Base-by-base conservation (phyloP, 2,329 filamentous ascomycete genomes). In the Dothidotthia symphoricarpi region DNA sequence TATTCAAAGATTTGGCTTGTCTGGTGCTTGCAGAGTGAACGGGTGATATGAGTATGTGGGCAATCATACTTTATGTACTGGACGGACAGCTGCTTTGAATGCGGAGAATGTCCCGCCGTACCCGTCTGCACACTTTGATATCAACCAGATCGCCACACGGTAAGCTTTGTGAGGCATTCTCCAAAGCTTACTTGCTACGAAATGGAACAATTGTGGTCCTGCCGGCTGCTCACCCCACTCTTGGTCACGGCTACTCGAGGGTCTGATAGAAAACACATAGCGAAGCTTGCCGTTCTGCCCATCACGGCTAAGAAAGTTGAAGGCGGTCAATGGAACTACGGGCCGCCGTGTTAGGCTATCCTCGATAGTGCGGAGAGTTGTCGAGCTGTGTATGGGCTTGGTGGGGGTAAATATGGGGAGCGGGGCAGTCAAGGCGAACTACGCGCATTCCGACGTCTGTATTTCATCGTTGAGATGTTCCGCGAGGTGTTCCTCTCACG, bases 21-120 rank as follows among this genome's bases (percentile, higher is more conserved):
- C 9, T 22, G 19, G 5, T 6, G 19, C 5, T 22, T 22, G 19
- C 19, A 22, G 19, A 22, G 19, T 22, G 9, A 22, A 5, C 9
- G 19, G 5, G 19, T 22, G 9, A 32, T 39, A 36, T 37, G 27
- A 37, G 28, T 31, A 31, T 24, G 39, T 37, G 55, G 57, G 49
- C 45, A 46, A 31, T 28, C 47, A 41, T 48, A 47, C 49, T 52
- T 66, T 55, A 65, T 64, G 63, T 64, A 64, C 56, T 41, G 36
- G 41, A 35, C 36, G 17, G 25, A 41, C 35, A 41, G 51, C 48
- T 46, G 41, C 29, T 45, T 50, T 57, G 43, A 43, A 43, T 41
- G 49, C 63, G 63, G 62, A 66, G 60, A 43, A 49, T 55, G 55
- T 62, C 58, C 59, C 62, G 63, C 57, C 57, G 59, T 47, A 56